Base-by-base conservation (phyloP, 495 filamentous ascomycete genomes). In the Talaromyces liani region DNA sequence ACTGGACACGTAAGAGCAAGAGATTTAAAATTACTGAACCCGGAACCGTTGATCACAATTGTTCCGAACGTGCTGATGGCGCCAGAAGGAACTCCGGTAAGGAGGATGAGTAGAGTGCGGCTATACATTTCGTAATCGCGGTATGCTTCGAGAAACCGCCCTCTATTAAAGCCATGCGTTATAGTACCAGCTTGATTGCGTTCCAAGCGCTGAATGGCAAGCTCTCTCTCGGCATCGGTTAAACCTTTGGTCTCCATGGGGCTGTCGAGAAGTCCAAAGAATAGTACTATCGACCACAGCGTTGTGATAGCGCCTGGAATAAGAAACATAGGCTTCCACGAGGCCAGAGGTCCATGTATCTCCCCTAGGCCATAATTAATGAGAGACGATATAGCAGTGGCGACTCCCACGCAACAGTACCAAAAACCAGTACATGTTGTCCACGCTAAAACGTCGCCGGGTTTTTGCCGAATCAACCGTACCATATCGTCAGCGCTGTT, bases 101-200 rank as follows among this genome's bases (percentile, higher is more conserved):
- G 34, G 9, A 39, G 29, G 33, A 34, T 18, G 14, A 59, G 31
- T 3, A 59, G n/a, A 10, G 31, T 24, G 18, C 31, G 20, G 29
- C 29, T 34, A 5, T 39, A 72, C 22, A 65, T 75, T 66, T 79
- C 77, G 1, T 75, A 72, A 66, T 84, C 70, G 6, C 24, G 63
- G 18, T 81, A 67, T 8, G 76, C 72, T 58, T 83, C 80, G 24
- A 72, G 71, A 54, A 78, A 77, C 54, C 85, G 83, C 3, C 71
- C 68, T 62, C 67, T 75, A 31, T 82, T 77, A 66, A 82, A 85
- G 20, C 70, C 68, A 64, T 80, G 81, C 60, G 80, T 85, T 41
- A 80, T 77, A 0, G 81, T 73, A 34, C 83, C 83, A 22, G 77
- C 78, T 61, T 84, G 76, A 59, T 84, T 83, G 22, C 72, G 70